A percentile compares a stretch with the other conserved stretches of the same genome.
phyloP scores from a whole-genome alignment of 495 filamentous ascomycete species.

The Penicillium canariense region DNA sequence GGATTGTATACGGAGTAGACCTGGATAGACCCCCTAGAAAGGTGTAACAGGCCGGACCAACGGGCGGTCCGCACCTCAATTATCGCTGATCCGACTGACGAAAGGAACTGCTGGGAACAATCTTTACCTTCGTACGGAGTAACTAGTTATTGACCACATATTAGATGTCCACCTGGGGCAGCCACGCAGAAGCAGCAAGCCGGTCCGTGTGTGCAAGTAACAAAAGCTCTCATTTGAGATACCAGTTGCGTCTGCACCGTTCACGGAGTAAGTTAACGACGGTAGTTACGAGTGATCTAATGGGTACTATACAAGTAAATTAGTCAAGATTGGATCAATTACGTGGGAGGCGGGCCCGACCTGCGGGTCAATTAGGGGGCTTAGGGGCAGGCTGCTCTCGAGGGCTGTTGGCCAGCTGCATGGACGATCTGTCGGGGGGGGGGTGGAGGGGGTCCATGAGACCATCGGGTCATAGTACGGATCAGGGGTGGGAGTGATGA shows the following conservation, averaged over 20 bases:
- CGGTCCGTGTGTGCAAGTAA: constrained; percentile 6
- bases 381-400: background rate
- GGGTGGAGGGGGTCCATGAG: constrained; percentile 13
- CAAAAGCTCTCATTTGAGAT: background rate
- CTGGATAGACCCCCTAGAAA: constrained; percentile 6
- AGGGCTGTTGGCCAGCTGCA: constrained; percentile 15
- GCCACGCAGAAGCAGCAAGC: background rate
- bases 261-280: too few species aligned
- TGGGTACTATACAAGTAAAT: background rate
- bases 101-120: background rate
- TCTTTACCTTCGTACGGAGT: too few species aligned
- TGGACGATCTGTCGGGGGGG: constrained; percentile 23
- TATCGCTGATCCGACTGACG: background rate
- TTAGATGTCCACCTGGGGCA: background rate
- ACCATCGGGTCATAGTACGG: background rate
- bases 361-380: constrained; percentile 28
- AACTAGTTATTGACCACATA: too few species aligned
- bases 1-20: background rate
- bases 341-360: constrained; percentile 19
- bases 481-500: background rate
- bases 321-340: constrained; percentile 11
- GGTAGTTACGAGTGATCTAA: too few species aligned
- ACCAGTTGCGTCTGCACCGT: background rate
- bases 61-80: constrained; percentile 12
- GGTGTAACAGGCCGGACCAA: constrained; percentile 16